Conservation (phyloP, 441 rosid species). For the Pelargonium hybrid region DNA sequence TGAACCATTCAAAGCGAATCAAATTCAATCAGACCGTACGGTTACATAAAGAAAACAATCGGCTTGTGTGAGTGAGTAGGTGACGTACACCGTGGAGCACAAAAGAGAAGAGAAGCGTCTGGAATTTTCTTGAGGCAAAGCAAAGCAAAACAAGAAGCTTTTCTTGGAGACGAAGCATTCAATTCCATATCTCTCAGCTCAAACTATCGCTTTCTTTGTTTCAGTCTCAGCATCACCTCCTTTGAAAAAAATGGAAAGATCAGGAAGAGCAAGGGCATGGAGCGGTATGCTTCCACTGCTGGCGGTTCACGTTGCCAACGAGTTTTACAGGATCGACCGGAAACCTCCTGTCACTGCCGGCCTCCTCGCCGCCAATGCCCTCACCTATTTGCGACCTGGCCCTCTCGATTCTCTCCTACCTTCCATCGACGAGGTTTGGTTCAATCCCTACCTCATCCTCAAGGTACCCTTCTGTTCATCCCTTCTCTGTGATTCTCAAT, state of each 20-base stretch:
- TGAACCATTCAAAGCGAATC: too few species aligned
- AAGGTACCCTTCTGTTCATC: slow-evolving; percentile 34
- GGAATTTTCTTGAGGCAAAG: slow-evolving; percentile 15
- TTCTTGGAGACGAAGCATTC: background rate
- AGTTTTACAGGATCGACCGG: slow-evolving; percentile 69
- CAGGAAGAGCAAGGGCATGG: slow-evolving; percentile 31
- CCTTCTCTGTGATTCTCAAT: background rate
- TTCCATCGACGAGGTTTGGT: slow-evolving; percentile 56
- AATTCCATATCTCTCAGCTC: background rate
- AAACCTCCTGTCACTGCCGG: slow-evolving; percentile 89
- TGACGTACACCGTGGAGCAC: too few species aligned
- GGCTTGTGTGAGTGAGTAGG: too few species aligned
- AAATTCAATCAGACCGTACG: too few species aligned
- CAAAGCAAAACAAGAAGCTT: background rate
- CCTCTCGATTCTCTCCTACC: slow-evolving; percentile 50
- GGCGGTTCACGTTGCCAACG: slow-evolving; percentile 55
- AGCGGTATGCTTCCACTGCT: slow-evolving; percentile 65
- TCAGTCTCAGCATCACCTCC: slow-evolving; percentile 16
- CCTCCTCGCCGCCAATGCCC: slow-evolving; percentile 59
- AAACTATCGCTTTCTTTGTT: background rate
- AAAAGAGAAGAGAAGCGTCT: slow-evolving; percentile 18
- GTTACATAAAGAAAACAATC: too few species aligned
- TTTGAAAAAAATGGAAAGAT: slow-evolving; percentile 17
- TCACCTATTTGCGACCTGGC: slow-evolving; percentile 59
- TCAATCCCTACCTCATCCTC: slow-evolving; percentile 74